Conservation (phyloP, 495 filamentous ascomycete species). For the Aspergillus cristatus region DNA sequence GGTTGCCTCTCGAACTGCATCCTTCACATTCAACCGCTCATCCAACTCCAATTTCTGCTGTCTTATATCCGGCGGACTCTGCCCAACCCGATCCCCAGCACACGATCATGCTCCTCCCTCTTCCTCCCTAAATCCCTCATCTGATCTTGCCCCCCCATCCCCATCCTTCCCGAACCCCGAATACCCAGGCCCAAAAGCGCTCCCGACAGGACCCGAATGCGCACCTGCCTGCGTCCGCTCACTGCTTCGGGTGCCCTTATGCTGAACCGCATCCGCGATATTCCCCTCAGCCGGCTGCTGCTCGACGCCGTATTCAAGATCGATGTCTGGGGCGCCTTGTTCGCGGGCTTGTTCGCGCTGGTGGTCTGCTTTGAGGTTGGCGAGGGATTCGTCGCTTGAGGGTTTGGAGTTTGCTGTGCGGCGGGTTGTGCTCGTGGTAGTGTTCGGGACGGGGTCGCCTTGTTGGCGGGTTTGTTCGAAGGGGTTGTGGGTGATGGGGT, state of each 20-base stretch:
- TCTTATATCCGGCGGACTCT: conserved; percentile 14
- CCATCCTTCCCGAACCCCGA: conserved; percentile 30
- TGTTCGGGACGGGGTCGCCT: conserved; percentile 18
- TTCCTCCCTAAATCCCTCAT: conserved; percentile 37
- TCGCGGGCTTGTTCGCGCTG: conserved; percentile 7
- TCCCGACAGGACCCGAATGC: conserved; percentile 28
- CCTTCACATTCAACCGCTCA: conserved; percentile 21
- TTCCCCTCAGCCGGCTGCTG: conserved; percentile 43
- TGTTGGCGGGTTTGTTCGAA: conserved; percentile 35
- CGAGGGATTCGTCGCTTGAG: conserved; percentile 24
- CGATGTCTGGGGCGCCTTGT: conserved; percentile 18
- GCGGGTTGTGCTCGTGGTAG: conserved; percentile 28
- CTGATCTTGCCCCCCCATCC: conserved; percentile 24
- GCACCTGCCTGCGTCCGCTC: conserved; percentile 29
- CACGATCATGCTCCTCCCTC: conserved; percentile 32
- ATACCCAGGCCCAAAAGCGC: conserved; percentile 17
- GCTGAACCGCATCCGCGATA: conserved; percentile 40
- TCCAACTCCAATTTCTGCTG: conserved; percentile 21
- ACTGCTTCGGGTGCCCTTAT: conserved; percentile 22
- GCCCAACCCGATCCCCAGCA: conserved; percentile 24
- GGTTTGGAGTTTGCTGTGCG: conserved; percentile 30
- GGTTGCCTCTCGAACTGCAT: conserved; percentile 18
- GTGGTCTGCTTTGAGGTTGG: conserved; percentile 10
- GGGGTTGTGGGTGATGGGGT: conserved; percentile 39
- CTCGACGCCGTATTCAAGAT: conserved; percentile 49